phyloP scores from a whole-genome alignment of 73 alveolate species.

The Effrenium voratum region DNA sequence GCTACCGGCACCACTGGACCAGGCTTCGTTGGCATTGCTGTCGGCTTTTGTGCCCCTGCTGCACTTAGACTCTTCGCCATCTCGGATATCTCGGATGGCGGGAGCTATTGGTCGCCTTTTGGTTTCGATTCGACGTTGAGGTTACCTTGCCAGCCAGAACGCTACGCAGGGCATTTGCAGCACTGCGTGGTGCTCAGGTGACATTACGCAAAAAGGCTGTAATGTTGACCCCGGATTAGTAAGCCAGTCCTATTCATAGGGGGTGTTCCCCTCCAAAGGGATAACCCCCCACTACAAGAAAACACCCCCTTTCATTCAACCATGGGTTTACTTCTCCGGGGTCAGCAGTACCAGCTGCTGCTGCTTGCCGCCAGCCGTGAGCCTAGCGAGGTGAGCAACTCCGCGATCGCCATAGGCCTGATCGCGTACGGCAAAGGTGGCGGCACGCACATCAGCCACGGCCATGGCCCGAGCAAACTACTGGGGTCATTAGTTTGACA shows the following conservation, averaged over 20 bases:
- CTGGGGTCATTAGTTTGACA: no score
- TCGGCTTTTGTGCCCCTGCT: background rate
- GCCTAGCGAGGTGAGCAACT: slow-evolving; percentile 22
- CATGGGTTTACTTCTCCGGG: no score
- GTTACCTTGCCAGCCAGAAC: slow-evolving; percentile 50
- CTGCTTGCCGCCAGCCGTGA: no score
- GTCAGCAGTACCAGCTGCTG: no score
- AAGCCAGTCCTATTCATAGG: no score
- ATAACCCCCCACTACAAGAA: no score
- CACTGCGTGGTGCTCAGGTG: no score
- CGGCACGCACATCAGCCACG: background rate
- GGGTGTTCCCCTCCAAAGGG: no score
- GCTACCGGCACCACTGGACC: background rate
- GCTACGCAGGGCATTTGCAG: slow-evolving; percentile 24
- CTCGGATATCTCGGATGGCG: background rate
- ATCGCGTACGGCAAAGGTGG: slow-evolving; percentile 17
- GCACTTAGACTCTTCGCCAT: background rate
- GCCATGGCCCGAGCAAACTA: no score
- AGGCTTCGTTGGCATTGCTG: slow-evolving; percentile 40
- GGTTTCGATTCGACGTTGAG: background rate
- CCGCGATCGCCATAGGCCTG: slow-evolving; percentile 39
- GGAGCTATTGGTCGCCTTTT: background rate
- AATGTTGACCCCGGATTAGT: no score
- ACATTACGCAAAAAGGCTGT: no score
- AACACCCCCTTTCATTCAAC: no score